Base-by-base conservation (phyloP, 139 green algal species). In the Chlorella vulgaris region DNA sequence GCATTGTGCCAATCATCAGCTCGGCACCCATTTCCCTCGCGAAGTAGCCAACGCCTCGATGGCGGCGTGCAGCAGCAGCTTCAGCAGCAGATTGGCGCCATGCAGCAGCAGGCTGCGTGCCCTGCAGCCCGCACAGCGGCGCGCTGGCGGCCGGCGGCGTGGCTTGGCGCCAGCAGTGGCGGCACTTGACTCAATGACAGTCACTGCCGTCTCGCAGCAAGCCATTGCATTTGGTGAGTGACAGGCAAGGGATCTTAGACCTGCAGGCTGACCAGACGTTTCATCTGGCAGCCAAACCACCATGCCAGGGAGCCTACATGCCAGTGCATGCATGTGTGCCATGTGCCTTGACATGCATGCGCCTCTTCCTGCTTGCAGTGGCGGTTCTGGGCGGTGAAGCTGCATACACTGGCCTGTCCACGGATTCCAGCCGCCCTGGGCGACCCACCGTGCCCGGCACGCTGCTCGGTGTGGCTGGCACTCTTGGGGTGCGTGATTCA, bases 191-290 rank as follows among this genome's bases (percentile, higher is more conserved):
- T 13, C 70, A 0, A 18, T 31, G 18, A 61, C 86, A 4, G 47
- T 74, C 2, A 76, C 85, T 0, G 89, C 90, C 0, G 83, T 93
- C 15, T 78, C 84, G 5, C 90, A 94, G 74, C 90, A 92, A 61
- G 87, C 82, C 7, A 35, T 88, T 0, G 86, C 87, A 1, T 94
- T 84, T 55, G 87, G 86, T 89, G 42, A 53, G 83, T 42, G 7
- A 33, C 15, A 31, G 5, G 15, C 18, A n/a, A 65, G 8, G 55
- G 15, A 55, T 55, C 47, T 55, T 15, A n/a, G n/a, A n/a, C n/a
- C n/a, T n/a, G n/a, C n/a, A n/a, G n/a, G n/a, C n/a, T n/a, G n/a
- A n/a, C n/a, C n/a, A n/a, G n/a, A n/a, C n/a, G n/a, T 58, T 10
- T 58, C 47, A 58, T 58, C 47, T 58, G 15, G 47, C 47, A 58